Percentiles rank a stretch among this genome's conserved stretches.
Conservation (phyloP, 2,329 filamentous ascomycete species). For the Fusarium sp. region DNA sequence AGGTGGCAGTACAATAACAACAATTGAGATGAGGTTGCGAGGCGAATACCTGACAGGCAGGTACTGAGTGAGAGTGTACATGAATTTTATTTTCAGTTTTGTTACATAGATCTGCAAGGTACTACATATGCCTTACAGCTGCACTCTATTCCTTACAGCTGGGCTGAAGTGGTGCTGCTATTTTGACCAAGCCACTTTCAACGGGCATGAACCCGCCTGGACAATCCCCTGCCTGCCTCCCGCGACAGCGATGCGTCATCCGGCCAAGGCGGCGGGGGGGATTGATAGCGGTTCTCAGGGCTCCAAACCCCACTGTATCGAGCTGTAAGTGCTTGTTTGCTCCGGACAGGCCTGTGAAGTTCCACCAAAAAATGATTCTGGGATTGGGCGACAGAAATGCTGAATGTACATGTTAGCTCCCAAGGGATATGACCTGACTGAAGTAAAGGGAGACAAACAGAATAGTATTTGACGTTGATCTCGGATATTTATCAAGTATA, state of each 20-base stretch:
- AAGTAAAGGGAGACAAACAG: too few relatives aligned
- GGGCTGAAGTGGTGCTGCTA: neutral
- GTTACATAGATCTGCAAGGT: constrained; percentile 16
- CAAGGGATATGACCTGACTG: too few relatives aligned
- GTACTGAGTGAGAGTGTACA: too few relatives aligned
- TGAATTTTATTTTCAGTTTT: neutral
- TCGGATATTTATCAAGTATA: too few relatives aligned
- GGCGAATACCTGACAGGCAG: too few relatives aligned
- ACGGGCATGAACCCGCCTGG: too few relatives aligned
- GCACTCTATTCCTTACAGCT: constrained; percentile 7
- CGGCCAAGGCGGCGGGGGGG: neutral
- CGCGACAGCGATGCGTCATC: constrained; percentile 28
- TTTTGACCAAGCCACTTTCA: too few relatives aligned
- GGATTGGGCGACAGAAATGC: too few relatives aligned
- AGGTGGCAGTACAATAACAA: constrained; percentile 3
- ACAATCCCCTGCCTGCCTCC: neutral
- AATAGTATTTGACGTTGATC: too few relatives aligned
- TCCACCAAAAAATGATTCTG: constrained; percentile 8
- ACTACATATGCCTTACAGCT: neutral
- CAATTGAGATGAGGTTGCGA: neutral
- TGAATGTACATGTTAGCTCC: too few relatives aligned
- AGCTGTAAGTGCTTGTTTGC: constrained; percentile 15
- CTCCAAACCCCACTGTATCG: constrained; percentile 36
- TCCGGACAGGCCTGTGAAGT: neutral
- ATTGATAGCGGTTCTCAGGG: constrained; percentile 27